Evolutionary conservation across 2,329 filamentous ascomycete species (phyloP).

Genomic region (Podosphaera fusca): DNA sequence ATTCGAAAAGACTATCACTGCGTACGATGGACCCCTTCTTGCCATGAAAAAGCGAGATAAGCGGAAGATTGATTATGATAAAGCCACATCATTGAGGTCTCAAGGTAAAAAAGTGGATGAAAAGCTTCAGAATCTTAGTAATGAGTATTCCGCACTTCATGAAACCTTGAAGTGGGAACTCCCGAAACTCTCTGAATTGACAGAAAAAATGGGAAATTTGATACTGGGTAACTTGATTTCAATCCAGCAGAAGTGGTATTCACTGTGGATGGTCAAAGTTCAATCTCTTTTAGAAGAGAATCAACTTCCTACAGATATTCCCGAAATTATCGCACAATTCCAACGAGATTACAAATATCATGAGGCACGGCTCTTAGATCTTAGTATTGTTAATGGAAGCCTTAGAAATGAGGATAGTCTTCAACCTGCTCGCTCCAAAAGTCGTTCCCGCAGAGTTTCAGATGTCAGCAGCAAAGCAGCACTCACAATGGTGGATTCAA

Average conservation of each 20-base stretch:
- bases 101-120: conserved; percentile 70
- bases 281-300: conserved; percentile 46
- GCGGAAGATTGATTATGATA: conserved; percentile 71
- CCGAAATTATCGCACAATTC: conserved; percentile 58
- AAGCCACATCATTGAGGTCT: conserved; percentile 53
- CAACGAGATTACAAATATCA: conserved; percentile 54
- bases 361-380: conserved; percentile 44
- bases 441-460: conserved; percentile 33
- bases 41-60: conserved; percentile 91
- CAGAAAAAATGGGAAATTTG: conserved; percentile 62
- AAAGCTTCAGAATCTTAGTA: conserved; percentile 60
- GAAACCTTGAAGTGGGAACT: conserved; percentile 84
- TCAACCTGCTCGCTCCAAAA: conserved; percentile 13
- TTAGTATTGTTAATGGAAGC: conserved; percentile 59
- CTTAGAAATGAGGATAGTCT: conserved; percentile 23
- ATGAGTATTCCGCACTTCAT: conserved; percentile 67
- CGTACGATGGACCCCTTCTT: conserved; percentile 63
- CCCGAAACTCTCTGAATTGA: conserved; percentile 59
- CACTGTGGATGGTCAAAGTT: conserved; percentile 65
- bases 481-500: conserved; percentile 33
- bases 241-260: conserved; percentile 65
- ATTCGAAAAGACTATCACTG: conserved; percentile 52
- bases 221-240: conserved; percentile 67
- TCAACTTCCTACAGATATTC: conserved; percentile 38
- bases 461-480: conserved; percentile 39